Conservation (phyloP, 148 eudicot genomes). For the Rhododendron mucronatum region DNA sequence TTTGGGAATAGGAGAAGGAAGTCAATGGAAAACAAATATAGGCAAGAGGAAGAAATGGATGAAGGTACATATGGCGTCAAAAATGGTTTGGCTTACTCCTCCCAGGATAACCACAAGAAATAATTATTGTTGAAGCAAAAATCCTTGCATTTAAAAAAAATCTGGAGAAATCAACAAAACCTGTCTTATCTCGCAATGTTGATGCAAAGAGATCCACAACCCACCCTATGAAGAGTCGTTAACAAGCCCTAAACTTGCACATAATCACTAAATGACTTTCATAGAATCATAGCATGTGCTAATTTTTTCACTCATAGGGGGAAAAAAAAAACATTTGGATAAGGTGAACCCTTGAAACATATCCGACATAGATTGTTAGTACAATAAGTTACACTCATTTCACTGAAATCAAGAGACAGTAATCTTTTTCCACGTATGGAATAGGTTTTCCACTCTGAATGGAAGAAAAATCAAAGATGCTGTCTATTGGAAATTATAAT, state of each 20-base stretch:
- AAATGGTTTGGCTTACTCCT: background rate
- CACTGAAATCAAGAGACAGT: background rate
- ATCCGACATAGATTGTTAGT: background rate
- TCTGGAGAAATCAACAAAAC: background rate
- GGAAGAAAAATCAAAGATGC: background rate
- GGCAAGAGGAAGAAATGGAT: background rate
- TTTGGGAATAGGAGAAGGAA: background rate
- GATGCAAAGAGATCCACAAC: background rate
- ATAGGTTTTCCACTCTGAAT: background rate
- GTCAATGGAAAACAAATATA: background rate
- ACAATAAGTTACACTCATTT: background rate
- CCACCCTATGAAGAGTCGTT: background rate
- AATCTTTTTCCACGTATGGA: background rate
- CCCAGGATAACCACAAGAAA: background rate
- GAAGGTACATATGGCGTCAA: background rate
- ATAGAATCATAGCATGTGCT: background rate
- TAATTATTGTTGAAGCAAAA: background rate
- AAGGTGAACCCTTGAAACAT: background rate
- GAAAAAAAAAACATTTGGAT: background rate
- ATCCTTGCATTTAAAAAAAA: background rate
- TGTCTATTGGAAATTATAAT: background rate
- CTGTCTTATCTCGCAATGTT: background rate
- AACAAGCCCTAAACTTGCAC: background rate
- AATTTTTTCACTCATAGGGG: background rate
- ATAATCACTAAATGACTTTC: background rate